Evolutionary conservation across 176 grass and related monocot species (phyloP), one percentile per base, ranked within the genome.

Genomic region (Bolboschoenus planiculmis): DNA sequence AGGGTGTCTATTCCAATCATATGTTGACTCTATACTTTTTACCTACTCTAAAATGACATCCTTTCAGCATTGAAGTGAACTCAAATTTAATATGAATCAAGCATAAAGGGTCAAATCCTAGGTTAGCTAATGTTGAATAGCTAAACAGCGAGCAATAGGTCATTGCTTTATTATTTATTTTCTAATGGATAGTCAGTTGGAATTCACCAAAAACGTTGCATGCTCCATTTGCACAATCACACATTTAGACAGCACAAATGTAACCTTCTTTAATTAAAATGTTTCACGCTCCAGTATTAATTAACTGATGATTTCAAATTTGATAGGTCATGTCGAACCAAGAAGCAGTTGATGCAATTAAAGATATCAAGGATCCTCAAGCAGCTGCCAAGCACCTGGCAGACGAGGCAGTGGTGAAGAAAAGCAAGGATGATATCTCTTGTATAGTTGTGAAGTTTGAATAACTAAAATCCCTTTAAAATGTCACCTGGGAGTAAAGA

Each of bases 361-460:
- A 91, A 76, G 92, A 95, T 65, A 84, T 86, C 23, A 99, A 90
- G 87, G 97, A 99, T 60, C 67, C 91, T 0, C 90, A 85, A 86
- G 36, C 86, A 84, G 92, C 96, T 71, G 97, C 91, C 1, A 93
- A 93, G 88, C 86, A 83, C 87, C 86, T 96, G 35, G 88, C 91
- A 1, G 93, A 95, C 29, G 86, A 88, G 77, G 93, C 96, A 2
- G 54, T 99, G 66, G 64, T 27, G 50, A 87, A 87, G 77, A 95
- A 85, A 84, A 99, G 97, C 89, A 93, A 95, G 73, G 97, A 99
- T 56, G 97, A 99, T 72, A 99, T 99, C 60, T 99, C 97, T 39
- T 89, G 89, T 58, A 88, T 95, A 4, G 91, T 99, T 4, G 90
- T 98, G 0, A 94, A 94, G 8, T 94, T 97, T 80, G 57, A 79